A percentile compares a stretch with the other conserved stretches of the same genome.
Conservation (phyloP, 768 basidiomycete genomes). For the Trametes gibbosa region DNA sequence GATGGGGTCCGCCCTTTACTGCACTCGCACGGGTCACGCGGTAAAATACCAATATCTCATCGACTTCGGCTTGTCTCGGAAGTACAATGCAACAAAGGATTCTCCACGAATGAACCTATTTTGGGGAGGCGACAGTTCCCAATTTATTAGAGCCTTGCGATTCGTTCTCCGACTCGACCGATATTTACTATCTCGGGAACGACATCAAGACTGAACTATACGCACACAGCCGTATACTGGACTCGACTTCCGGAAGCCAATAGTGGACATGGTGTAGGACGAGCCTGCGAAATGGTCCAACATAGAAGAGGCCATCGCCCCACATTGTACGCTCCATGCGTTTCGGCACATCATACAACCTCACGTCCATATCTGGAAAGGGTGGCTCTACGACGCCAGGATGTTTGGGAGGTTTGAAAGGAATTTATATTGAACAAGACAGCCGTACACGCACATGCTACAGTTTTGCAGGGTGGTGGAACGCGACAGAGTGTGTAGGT, state of each 20-base stretch:
- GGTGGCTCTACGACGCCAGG: background rate
- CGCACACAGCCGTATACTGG: slow-evolving; percentile 6
- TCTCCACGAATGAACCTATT: slow-evolving; percentile 30
- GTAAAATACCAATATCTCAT: slow-evolving; percentile 36
- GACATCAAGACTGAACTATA: slow-evolving; percentile 16
- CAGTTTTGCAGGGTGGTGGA: slow-evolving; percentile 32
- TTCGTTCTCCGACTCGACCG: slow-evolving; percentile 36
- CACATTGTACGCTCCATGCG: no score
- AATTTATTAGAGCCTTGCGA: slow-evolving; percentile 17
- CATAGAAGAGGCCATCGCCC: slow-evolving; percentile 13
- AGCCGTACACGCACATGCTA: slow-evolving; percentile 45
- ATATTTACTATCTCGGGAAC: slow-evolving; percentile 36
- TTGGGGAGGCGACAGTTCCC: slow-evolving; percentile 40
- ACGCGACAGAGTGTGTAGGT: slow-evolving; percentile 25
- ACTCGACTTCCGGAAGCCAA: slow-evolving; percentile 24
- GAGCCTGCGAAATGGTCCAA: slow-evolving; percentile 27
- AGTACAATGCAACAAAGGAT: slow-evolving; percentile 27
- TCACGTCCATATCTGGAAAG: no score
- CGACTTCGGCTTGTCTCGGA: slow-evolving; percentile 37
- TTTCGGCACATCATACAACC: no score
- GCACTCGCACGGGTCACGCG: slow-evolving; percentile 30
- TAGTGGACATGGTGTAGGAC: slow-evolving; percentile 26
- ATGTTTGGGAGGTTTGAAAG: slow-evolving; percentile 7
- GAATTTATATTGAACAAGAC: slow-evolving; percentile 29
- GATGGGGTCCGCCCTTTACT: slow-evolving; percentile 23